Evolutionary conservation across 2,329 filamentous ascomycete genomes (phyloP), one percentile per base, ranked within the genome.

Genomic region (Neofusicoccum parvum): DNA sequence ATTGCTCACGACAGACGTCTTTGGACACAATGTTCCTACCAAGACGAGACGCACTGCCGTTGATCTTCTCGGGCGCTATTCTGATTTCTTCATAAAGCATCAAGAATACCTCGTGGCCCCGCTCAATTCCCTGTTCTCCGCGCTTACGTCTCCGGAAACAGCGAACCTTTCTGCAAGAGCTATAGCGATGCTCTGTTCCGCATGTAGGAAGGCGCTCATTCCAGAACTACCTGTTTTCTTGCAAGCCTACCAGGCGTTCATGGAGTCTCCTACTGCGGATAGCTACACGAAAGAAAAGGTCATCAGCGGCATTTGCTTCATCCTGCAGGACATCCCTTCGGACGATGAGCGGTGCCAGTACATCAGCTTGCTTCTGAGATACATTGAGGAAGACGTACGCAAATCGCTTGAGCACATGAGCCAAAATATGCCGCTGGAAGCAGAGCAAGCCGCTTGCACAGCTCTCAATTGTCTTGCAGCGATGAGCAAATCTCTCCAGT

Each of bases 61-160:
- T 36, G 85, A 86, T 51, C 78, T 92, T 46, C 87, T 94, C 46
- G 90, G 91, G 69, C 84, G 87, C 32, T 93, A 92, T 72, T 87
- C 90, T 5, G 86, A 89, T 63, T 95, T 92, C 77, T 94, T 96
- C 74, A 86, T 91, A 71, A 85, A 88, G 23, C 87, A 92, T 72
- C 81, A 87, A 1, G 82, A 85, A 37, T 86, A 87, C 67, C 82
- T 96, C 0, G 89, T 91, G 0, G 81, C 87, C 48, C 90, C 90
- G 1, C 80, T 96, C 27, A 90, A 89, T 56, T 87, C 94, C 50
- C 83, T 95, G 0, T 94, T 96, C 73, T 85, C 83, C 37, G 88
- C 90, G 6, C 81, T 94, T 3, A 83, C 85, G 17, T 87, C 90
- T 37, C 79, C 84, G 1, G 79, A 83, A 3, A 81, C 94, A 50